phyloP scores from a whole-genome alignment of 75 land plant species.

The Pseudotsuga menziesii region DNA sequence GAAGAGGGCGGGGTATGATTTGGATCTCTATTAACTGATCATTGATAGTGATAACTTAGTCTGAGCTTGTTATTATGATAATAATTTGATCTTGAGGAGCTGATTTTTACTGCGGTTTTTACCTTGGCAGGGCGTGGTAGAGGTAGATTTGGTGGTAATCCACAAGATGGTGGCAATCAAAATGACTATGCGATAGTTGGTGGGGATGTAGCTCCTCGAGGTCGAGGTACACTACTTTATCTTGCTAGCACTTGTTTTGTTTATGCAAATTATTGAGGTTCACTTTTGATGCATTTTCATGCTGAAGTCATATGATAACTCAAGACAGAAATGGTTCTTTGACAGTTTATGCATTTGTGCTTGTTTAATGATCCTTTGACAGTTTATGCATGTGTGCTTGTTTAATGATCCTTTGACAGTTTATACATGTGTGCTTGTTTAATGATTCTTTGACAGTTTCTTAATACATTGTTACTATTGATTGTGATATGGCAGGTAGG shows the following conservation, averaged over 20 bases:
- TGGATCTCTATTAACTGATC: not conserved
- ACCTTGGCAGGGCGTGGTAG: conserved; percentile 6
- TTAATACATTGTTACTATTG: not conserved
- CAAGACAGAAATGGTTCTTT: not conserved
- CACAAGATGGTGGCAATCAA: conserved; percentile 8
- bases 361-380: not conserved
- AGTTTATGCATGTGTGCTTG: not conserved
- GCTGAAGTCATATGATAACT: not conserved
- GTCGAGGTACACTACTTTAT: conserved; percentile 4
- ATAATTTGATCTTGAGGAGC: not conserved
- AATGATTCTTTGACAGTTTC: not conserved
- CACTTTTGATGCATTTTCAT: not conserved
- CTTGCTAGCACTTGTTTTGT: not conserved
- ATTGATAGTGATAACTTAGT: too few species aligned
- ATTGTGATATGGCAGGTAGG: not conserved
- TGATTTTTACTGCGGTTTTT: not conserved
- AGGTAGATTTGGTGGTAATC: conserved; percentile 10
- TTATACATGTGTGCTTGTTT: not conserved
- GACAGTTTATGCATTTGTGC: not conserved
- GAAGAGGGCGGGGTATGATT: conserved; percentile 8
- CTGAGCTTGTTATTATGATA: not conserved
- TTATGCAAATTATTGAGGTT: not conserved
- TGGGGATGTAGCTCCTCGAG: conserved; percentile 1
- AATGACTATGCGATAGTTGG: not conserved
- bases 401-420: not conserved